Evolutionary conservation across 352 stramenopile species (phyloP).

Genomic region (Pythium rhizo-oryzae): DNA sequence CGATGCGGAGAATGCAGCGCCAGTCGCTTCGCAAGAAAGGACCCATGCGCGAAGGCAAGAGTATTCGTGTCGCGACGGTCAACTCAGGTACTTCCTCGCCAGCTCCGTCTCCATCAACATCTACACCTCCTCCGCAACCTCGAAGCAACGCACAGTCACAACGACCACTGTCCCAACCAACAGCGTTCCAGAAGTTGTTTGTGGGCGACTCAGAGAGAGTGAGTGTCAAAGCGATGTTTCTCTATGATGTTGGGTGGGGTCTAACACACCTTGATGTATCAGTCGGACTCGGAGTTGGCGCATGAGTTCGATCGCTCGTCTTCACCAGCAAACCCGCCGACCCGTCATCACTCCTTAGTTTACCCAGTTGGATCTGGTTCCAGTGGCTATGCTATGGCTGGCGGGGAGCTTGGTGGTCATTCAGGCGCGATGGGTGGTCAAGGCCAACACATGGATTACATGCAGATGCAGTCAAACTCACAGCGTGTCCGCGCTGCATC

Average conservation of each 20-base stretch:
- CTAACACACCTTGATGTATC: not conserved
- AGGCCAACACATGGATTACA: conserved; percentile 25
- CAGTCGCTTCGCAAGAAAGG: conserved; percentile 90
- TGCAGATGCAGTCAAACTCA: conserved; percentile 18
- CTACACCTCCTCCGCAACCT: conserved; percentile 8
- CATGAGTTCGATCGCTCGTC: conserved; percentile 51
- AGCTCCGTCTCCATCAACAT: conserved; percentile 18
- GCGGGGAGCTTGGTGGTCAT: conserved; percentile 20
- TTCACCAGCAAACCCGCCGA: conserved; percentile 28
- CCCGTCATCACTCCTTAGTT: conserved; percentile 45
- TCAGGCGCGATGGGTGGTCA: conserved; percentile 8
- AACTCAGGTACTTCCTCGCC: conserved; percentile 29
- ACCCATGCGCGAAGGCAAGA: conserved; percentile 77
- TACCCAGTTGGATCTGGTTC: conserved; percentile 35
- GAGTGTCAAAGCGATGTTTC: conserved; percentile 21
- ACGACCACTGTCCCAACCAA: conserved; percentile 35
- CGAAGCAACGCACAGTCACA: conserved; percentile 23
- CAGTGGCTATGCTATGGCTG: conserved; percentile 34
- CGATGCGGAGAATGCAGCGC: conserved; percentile 87
- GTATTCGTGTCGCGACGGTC: conserved; percentile 70
- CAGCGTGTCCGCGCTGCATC: conserved; percentile 29
- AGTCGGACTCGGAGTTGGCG: conserved; percentile 28
- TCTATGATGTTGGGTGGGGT: not conserved
- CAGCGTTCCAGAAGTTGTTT: conserved; percentile 69
- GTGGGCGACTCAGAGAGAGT: conserved; percentile 38